phyloP scores from a whole-genome alignment of 257 asterid species.

The Galeopsis tetrahit region DNA sequence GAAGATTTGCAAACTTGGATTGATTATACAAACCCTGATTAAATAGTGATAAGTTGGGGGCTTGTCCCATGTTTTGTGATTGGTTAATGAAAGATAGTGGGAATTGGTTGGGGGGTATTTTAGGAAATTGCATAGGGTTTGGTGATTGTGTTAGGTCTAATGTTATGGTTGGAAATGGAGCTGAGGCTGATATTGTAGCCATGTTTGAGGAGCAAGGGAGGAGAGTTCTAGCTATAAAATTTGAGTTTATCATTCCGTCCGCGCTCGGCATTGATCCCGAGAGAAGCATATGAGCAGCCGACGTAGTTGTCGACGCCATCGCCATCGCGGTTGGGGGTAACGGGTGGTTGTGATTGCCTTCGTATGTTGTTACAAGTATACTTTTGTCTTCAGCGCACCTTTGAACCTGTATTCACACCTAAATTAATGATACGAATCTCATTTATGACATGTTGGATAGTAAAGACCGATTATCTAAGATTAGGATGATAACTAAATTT shows the following conservation, averaged over 20 bases:
- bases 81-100: conserved; percentile 57
- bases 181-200: conserved; percentile 96
- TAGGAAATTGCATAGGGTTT: conserved; percentile 56
- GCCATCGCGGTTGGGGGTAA: conserved; percentile 97
- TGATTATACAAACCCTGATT: conserved; percentile 78
- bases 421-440: too few relatives aligned
- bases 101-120: conserved; percentile 55
- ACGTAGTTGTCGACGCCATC: conserved; percentile 94
- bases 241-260: conserved; percentile 79
- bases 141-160: conserved; percentile 89
- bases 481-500: too few relatives aligned
- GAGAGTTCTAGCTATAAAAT: conserved; percentile 72
- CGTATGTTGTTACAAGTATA: conserved; percentile 84
- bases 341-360: conserved; percentile 94
- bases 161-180: conserved; percentile 93
- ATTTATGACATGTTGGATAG: too few relatives aligned
- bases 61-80: conserved; percentile 36
- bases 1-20: conserved; percentile 76
- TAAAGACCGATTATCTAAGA: too few relatives aligned
- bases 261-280: conserved; percentile 94
- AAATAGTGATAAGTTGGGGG: conserved; percentile 37
- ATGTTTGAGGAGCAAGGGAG: conserved; percentile 87
- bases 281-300: conserved; percentile 89
- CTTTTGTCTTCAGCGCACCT: conserved; percentile 83
- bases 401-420: conserved; percentile 59